Conservation (phyloP, 2,329 filamentous ascomycete genomes). For the Lecanicillium sp. region DNA sequence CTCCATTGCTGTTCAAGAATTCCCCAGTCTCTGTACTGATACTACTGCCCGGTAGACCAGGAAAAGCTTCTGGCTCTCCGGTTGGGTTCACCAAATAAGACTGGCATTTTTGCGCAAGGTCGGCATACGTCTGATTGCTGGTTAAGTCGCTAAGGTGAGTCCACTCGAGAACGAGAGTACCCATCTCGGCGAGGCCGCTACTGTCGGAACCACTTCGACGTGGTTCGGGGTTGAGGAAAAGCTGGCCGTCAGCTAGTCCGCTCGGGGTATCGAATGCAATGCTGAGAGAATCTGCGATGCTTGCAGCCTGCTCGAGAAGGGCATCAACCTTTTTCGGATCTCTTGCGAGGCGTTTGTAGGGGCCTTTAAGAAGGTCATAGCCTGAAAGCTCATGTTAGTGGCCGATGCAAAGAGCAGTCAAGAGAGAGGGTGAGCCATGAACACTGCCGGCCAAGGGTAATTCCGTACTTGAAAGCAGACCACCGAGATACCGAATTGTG, state of each 20-base stretch:
- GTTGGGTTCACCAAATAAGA: constrained; percentile 58
- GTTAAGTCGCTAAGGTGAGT: constrained; percentile 70
- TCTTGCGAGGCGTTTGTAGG: constrained; percentile 42
- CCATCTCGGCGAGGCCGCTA: constrained; percentile 69
- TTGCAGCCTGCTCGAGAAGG: constrained; percentile 58
- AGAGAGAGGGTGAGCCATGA: no score
- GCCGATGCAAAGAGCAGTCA: not conserved
- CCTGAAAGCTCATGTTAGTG: constrained; percentile 23
- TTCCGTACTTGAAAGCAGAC: constrained; percentile 60
- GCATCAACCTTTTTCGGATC: constrained; percentile 39
- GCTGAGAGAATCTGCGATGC: constrained; percentile 63
- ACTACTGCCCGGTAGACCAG: constrained; percentile 63
- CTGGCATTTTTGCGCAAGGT: constrained; percentile 59
- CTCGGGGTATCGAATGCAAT: constrained; percentile 71
- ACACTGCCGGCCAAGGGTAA: no score
- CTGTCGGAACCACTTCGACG: constrained; percentile 38
- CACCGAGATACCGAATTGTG: constrained; percentile 79
- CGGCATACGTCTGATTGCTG: constrained; percentile 56
- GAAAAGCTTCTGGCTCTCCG: constrained; percentile 58
- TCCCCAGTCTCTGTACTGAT: constrained; percentile 56
- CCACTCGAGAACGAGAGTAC: constrained; percentile 79
- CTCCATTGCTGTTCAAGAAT: constrained; percentile 59
- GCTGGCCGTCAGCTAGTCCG: constrained; percentile 63
- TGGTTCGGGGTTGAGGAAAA: constrained; percentile 49
- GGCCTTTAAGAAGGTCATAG: constrained; percentile 65